Percentiles rank a stretch among this genome's conserved stretches.
Conservation (phyloP, 2,329 filamentous ascomycete genomes). For the Mycogone perniciosa region DNA sequence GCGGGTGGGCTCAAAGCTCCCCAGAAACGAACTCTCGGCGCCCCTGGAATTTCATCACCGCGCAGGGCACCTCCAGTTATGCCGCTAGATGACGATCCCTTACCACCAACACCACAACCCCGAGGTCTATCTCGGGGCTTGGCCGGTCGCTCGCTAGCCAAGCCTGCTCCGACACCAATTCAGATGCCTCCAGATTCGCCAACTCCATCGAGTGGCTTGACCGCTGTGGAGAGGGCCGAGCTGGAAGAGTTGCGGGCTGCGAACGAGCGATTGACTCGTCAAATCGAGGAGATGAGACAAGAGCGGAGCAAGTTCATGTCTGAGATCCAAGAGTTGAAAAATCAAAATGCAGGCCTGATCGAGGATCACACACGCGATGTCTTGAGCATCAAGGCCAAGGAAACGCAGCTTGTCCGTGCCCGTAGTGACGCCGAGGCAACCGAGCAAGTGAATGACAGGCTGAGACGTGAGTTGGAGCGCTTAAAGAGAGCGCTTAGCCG, state of each 20-base stretch:
- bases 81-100: conserved; percentile 51
- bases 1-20: conserved; percentile 53
- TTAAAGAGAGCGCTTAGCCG: conserved; percentile 78
- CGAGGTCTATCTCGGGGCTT: conserved; percentile 72
- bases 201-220: conserved; percentile 58
- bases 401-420: conserved; percentile 90
- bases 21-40: conserved; percentile 47
- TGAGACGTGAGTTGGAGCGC: conserved; percentile 83
- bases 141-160: conserved; percentile 76
- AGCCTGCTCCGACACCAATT: conserved; percentile 53
- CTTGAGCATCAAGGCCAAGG: conserved; percentile 94
- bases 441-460: conserved; percentile 76
- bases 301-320: conserved; percentile 77
- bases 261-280: conserved; percentile 68
- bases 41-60: conserved; percentile 47
- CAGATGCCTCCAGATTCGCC: conserved; percentile 49
- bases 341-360: conserved; percentile 92
- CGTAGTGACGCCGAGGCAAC: conserved; percentile 84
- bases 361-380: conserved; percentile 96
- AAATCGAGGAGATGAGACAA: conserved; percentile 73
- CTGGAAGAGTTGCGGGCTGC: conserved; percentile 80
- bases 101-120: conserved; percentile 52
- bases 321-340: conserved; percentile 89
- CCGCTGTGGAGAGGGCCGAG: conserved; percentile 81
- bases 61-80: conserved; percentile 43